Base-by-base conservation (phyloP, 1,284 basidiomycete genomes). In the Cryptococcus deneoformans region DNA sequence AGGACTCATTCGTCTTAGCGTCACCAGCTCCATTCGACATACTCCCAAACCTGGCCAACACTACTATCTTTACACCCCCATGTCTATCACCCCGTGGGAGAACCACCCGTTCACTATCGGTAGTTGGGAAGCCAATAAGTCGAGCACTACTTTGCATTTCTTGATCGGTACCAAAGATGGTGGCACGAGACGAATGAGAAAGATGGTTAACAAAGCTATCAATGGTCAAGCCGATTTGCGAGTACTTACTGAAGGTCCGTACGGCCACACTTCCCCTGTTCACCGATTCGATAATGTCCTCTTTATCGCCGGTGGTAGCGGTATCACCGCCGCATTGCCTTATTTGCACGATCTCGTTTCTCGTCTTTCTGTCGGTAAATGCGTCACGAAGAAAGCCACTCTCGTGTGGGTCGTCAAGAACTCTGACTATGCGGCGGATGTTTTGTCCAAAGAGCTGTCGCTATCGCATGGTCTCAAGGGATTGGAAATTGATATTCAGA, bases 161-260 rank as follows among this genome's bases (percentile, higher is more conserved):
- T 57, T 68, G n/a, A 58, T 68, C 37, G 61, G 59, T 7, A 63
- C 68, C 2, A 59, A 59, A 8, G 50, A 34, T 4, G 69, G 67
- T n/a, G 61, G 57, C 14, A 72, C 69, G 14, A 52, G 62, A 12
- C 43, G 53, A 12, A 57, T 66, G 14, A 24, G 51, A 29, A 60
- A 50, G 34, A 29, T 37, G 29, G 42, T 60, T 9, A 37, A 36
- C 2, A 54, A 54, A 8, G 20, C 56, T 10, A 11, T 50, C 37
- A 29, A 12, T 48, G 20, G 40, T 34, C 29, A 37, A 11, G 43
- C 53, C 2, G 34, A 47, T 6, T 46, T 29, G 1, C 43, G 53
- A 40, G 63, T 71, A 10, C 57, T 72, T 6, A 54, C 70, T 2
- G 72, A 73, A 51, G 72, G 72, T 6, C 70, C 72, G 3, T 73